Evolutionary conservation across 1,284 basidiomycete species (phyloP), one percentile per base, ranked within the genome.

Genomic region (Sparassis latifolia): DNA sequence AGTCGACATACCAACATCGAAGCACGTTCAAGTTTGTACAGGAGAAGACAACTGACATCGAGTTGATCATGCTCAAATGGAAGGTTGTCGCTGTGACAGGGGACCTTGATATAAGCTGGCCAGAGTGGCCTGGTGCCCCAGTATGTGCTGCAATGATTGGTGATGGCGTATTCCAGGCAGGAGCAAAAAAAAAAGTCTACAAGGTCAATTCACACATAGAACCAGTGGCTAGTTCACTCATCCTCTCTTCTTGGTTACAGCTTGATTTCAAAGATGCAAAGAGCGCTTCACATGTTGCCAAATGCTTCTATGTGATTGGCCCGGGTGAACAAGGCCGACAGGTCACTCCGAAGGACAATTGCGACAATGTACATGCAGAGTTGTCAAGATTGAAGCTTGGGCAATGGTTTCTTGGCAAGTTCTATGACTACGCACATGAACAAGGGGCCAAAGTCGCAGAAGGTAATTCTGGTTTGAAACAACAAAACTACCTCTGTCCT

Each of bases 401-500:
- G 7, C 42, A 37, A n/a, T 50, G 48, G 48, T 50, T 50, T 33
- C 42, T 50, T 3, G 33, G 39, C 5, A 39, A 28, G 5, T 50
- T 50, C 30, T 50, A 44, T 31, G 33, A 50, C 3, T 29, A n/a
- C 6, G 42, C 42, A 4, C 48, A 42, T 6, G n/a, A 27, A 10
- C n/a, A n/a, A 4, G 38, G 35, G 10, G 2, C 7, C 10, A 29
- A 33, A 27, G 42, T 30, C 3, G 27, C 42, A n/a, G 29, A 38
- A 12, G 30, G 10, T 44, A 32, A 50, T 20, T 27, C 33, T n/a
- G 10, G 32, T 28, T 10, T 44, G 33, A n/a, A n/a, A n/a, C n/a
- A n/a, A n/a, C n/a, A n/a, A n/a, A n/a, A n/a, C n/a, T n/a, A n/a
- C n/a, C n/a, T n/a, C n/a, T n/a, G n/a, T n/a, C n/a, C n/a, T n/a